Percentiles rank a stretch among this genome's conserved stretches.
These are phyloP conservation scores for Paraurostyla sp. DNA, from an alignment of 73 alveolate species.

Conservation along the genomic window DNA sequence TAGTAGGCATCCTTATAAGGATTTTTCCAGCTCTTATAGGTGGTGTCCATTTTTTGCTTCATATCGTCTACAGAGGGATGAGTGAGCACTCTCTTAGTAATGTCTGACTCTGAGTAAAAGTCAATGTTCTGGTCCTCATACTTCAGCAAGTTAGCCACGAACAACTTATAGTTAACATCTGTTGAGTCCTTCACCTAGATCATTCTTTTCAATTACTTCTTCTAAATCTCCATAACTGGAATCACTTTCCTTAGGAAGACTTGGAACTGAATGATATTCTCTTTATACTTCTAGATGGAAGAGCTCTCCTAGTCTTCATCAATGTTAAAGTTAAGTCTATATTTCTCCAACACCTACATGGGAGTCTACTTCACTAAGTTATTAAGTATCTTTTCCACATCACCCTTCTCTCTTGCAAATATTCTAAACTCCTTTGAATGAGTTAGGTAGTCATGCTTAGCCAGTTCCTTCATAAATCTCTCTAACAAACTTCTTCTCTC, in stretches of 20 bases:
- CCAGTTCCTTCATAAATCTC: conserved; percentile 52
- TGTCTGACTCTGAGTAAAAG: not conserved
- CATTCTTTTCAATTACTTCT: not conserved
- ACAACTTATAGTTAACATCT: not conserved
- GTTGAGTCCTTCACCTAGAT: not conserved
- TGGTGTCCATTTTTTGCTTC: not conserved
- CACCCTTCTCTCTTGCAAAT: conserved; percentile 51
- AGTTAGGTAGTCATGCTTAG: conserved; percentile 16
- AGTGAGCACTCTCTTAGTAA: not conserved
- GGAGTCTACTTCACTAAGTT: conserved; percentile 20
- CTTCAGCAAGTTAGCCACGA: not conserved
- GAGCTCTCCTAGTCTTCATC: conserved; percentile 3
- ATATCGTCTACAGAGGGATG: not conserved
- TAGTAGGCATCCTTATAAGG: not conserved
- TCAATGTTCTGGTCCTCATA: not conserved
- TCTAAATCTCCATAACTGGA: not conserved
- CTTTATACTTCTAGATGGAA: not conserved
- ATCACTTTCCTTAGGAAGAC: conserved; percentile 14
- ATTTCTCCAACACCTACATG: conserved; percentile 27
- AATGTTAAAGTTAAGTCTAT: conserved; percentile 15
- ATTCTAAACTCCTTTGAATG: conserved; percentile 39
- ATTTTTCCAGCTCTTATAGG: not conserved
- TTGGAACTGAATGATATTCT: not conserved
- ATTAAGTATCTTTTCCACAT: conserved; percentile 30
- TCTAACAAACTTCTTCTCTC: conserved; percentile 58